A percentile compares a stretch with the other conserved stretches of the same genome.
phyloP scores from a whole-genome alignment of 129 eudicot genomes.

The Flaveria brownii region DNA sequence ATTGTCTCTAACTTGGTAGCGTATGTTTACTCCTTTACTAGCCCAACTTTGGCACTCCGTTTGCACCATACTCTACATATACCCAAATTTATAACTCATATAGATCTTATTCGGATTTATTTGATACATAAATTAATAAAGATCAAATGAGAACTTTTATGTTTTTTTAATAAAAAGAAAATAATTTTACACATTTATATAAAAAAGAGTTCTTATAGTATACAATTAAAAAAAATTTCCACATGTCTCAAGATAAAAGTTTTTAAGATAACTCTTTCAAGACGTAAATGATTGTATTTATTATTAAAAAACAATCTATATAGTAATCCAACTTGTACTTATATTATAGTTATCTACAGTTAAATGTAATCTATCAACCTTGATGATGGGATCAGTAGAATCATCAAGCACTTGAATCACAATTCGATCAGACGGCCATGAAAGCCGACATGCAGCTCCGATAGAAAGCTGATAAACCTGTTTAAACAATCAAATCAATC shows the following conservation, averaged over 20 bases:
- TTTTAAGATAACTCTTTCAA: too few species aligned
- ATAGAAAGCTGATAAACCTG: conserved; percentile 63
- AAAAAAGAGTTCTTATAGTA: too few species aligned
- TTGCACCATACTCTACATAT: conserved; percentile 2
- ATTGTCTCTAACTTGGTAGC: conserved; percentile 11
- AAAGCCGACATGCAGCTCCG: conserved; percentile 63
- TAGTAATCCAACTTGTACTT: too few species aligned
- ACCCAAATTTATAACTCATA: neutral
- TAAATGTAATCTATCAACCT: conserved; percentile 30
- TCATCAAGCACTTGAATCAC: conserved; percentile 68
- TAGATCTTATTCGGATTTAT: neutral
- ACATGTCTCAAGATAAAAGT: too few species aligned
- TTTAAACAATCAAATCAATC: neutral
- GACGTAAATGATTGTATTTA: too few species aligned
- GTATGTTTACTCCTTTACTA: conserved; percentile 9
- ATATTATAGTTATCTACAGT: too few species aligned
- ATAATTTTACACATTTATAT: too few species aligned
- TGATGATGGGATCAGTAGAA: conserved; percentile 51
- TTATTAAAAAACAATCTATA: too few species aligned
- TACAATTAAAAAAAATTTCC: too few species aligned
- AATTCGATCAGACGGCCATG: conserved; percentile 61
- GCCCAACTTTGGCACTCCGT: conserved; percentile 6
- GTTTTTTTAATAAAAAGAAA: too few species aligned
- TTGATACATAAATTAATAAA: too few species aligned
- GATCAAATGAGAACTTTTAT: neutral